Base-by-base conservation (phyloP, 345 rosid species). In the Linum tenue region DNA sequence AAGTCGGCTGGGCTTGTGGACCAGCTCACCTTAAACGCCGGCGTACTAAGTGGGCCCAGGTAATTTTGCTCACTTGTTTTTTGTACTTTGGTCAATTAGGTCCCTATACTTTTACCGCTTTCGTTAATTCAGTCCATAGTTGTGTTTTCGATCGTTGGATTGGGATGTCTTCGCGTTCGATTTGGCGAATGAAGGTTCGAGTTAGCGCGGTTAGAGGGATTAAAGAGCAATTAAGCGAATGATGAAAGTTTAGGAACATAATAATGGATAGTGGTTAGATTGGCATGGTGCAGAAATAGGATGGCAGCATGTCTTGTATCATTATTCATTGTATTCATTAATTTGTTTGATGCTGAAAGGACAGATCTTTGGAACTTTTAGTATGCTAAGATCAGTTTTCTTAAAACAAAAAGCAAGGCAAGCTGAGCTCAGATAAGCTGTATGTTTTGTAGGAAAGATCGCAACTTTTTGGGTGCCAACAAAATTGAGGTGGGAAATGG, bases 21-120 rank as follows among this genome's bases (percentile, higher is more conserved):
- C 14, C 97, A 87, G 8, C 80, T 95, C 31, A 95, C 99, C 66
- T 36, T 76, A 73, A 82, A 85, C 14, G 94, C 90, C 7, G 99
- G 99, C 3, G 96, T 81, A 39, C 74, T 86, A 5, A 96, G 96
- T 15, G 91, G 75, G 11, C 79, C 89, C 53, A 95, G 88, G 99
- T 95, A 79, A 31, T 53, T 62, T 48, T 3, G 1, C 16, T 44
- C 51, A 9, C 51, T 44, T 44, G 3, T 22, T 44, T 44, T 44
- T 44, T 43, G 50, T 11, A 1, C 50, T 1, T 1, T 43, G 50
- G 9, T 43, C 10, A 4, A 44, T 48, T 10, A 48, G 53, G 53
- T 48, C 53, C 53, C 53, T 48, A 9, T 48, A 48, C 53, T 48
- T 48, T 48, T 48, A 62, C 53, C 14, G 53, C 15, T 48, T 48